These are phyloP conservation scores for Pseudogymnoascus sp. DNA, from an alignment of 2,329 filamentous ascomycete genomes.

Conservation along the genomic window DNA sequence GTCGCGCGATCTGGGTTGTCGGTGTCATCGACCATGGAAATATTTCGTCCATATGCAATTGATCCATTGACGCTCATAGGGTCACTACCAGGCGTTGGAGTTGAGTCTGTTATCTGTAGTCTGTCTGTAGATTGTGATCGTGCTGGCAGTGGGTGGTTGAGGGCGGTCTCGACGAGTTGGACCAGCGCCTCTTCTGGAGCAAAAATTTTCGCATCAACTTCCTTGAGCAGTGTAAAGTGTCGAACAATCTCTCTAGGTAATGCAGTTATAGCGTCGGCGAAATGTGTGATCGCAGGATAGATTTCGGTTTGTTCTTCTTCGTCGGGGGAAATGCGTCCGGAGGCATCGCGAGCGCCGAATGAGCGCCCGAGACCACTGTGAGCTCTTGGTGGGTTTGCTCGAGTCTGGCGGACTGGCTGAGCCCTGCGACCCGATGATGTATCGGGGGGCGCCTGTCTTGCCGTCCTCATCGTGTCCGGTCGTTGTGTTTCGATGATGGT, in stretches of 20 bases:
- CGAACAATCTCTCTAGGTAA: constrained; percentile 91
- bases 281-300: constrained; percentile 60
- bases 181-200: constrained; percentile 76
- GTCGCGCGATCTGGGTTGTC: constrained; percentile 36
- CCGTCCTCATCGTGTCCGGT: constrained; percentile 26
- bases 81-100: constrained; percentile 22
- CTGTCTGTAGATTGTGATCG: constrained; percentile 30
- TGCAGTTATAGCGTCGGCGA: constrained; percentile 85
- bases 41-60: constrained; percentile 21
- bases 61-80: constrained; percentile 25
- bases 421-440: constrained; percentile 45
- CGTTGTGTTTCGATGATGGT: not conserved
- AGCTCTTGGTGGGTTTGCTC: constrained; percentile 53
- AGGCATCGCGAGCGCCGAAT: constrained; percentile 35
- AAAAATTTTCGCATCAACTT: constrained; percentile 95
- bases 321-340: constrained; percentile 34
- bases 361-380: constrained; percentile 40
- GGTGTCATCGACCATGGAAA: constrained; percentile 26
- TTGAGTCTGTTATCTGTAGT: constrained; percentile 20
- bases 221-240: constrained; percentile 91
- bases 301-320: constrained; percentile 54
- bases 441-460: constrained; percentile 23
- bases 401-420: constrained; percentile 56
- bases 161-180: constrained; percentile 60
- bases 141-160: constrained; percentile 42